These are phyloP conservation scores for Leccinum ambiguum DNA, from an alignment of 1,284 basidiomycete species.

Conservation along the genomic window DNA sequence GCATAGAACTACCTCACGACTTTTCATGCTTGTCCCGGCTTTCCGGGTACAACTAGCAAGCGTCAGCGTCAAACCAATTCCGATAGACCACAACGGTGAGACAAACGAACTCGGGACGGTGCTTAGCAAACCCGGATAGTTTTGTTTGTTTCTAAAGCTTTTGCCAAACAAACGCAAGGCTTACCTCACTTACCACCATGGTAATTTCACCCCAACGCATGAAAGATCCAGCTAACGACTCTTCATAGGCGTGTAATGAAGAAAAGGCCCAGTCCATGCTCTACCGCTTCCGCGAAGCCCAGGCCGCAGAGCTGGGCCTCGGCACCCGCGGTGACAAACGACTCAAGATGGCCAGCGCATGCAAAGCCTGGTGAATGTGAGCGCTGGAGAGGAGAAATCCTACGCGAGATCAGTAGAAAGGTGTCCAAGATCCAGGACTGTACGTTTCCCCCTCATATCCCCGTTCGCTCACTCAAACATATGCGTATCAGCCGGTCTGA, in stretches of 20 bases:
- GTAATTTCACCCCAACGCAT: constrained; percentile 3
- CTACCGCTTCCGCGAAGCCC: constrained; percentile 96
- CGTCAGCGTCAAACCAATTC: too few relatives aligned
- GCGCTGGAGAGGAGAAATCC: constrained; percentile 92
- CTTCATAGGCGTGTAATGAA: constrained; percentile 85
- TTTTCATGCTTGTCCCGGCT: constrained; percentile 7
- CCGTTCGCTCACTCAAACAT: neutral
- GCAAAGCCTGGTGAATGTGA: constrained; percentile 93
- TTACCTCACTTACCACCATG: constrained; percentile 14
- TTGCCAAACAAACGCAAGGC: constrained; percentile 26
- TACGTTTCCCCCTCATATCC: constrained; percentile 39
- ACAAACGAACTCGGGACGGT: too few relatives aligned
- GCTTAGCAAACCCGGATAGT: too few relatives aligned
- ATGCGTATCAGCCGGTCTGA: constrained; percentile 71
- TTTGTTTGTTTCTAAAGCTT: constrained; percentile 18
- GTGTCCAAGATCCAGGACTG: constrained; percentile 98
- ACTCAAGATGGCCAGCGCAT: constrained; percentile 87
- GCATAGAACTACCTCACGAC: neutral
- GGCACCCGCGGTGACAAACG: constrained; percentile 79
- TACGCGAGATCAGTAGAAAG: constrained; percentile 93
- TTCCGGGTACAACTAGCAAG: constrained; percentile 21
- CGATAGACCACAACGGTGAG: too few relatives aligned
- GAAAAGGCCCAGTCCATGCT: constrained; percentile 99
- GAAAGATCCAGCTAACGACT: neutral
- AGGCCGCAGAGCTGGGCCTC: constrained; percentile 93